Evolutionary conservation across 164 flowering plant genomes (phyloP), one percentile per base, ranked within the genome.

Genomic region (Dillenia turbinata): DNA sequence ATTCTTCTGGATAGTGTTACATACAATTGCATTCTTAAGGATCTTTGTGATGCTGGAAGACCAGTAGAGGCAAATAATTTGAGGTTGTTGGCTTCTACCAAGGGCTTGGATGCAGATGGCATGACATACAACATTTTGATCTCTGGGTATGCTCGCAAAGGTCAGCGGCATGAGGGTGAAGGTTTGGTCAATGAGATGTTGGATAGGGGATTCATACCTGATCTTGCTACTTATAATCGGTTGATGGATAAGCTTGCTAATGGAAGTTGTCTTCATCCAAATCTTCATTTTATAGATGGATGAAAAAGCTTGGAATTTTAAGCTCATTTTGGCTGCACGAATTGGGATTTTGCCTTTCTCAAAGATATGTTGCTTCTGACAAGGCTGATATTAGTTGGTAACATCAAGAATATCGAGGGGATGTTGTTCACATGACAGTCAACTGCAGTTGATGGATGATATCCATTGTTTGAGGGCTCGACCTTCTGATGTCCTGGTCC

Each of bases 181-280:
- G 54, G 47, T 15, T 47, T 93, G 63, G 72, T 93, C 52, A 77
- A 89, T 68, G 90, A 85, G 78, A 93, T 93, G 98, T 71, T 93
- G 80, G 98, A 93, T 65, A 76, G 57, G 52, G 98, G 79, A 43
- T 81, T 82, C 66, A 74, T 93, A 55, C 84, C 88, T 68, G 96
- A 89, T 71, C 71, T 93, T 77, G 83, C 80, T 47, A 81, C 84
- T 0, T 93, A 90, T 72, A 93, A 93, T 58, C 73, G 75, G 72
- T 73, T 85, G 69, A 79, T 80, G 82, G 72, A 80, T 69, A 76
- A 78, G 33, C 77, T 88, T 22, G 57, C 50, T 24, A 62, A 16
- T 47, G 46, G 67, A 50, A 47, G 61, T 6, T 54, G 40, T 49
- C 52, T 49, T 53, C 10, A 8, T 58, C 52, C 12, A 53, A 43